These are phyloP conservation scores for Endocladia muricata DNA, from an alignment of 31 red algal genomes.

Conservation along the genomic window DNA sequence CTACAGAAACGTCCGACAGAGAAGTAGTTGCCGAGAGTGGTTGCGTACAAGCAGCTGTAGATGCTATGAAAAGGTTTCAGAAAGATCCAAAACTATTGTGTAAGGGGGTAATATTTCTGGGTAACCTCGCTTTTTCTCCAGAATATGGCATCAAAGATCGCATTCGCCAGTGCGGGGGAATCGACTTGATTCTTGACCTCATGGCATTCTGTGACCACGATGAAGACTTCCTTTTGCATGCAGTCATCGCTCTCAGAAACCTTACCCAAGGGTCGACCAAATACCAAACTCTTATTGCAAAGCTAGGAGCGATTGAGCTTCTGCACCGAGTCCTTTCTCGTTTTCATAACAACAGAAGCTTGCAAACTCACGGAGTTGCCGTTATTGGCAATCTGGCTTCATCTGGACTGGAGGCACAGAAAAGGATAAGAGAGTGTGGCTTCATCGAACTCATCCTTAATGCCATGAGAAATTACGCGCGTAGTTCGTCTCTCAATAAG, in stretches of 20 bases:
- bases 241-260: neutral
- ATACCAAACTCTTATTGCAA: neutral
- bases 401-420: conserved; percentile 7
- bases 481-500: neutral
- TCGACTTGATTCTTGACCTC: neutral
- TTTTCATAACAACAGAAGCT: conserved; percentile 5
- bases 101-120: conserved; percentile 3
- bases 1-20: neutral
- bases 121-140: neutral
- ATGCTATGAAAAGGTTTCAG: neutral
- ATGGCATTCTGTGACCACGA: neutral
- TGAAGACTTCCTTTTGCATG: conserved; percentile 8
- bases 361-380: conserved; percentile 13
- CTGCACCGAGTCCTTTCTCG: neutral
- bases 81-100: neutral
- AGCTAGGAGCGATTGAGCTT: neutral
- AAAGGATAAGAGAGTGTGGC: conserved; percentile 14
- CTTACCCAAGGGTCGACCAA: neutral
- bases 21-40: conserved; percentile 16
- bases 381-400: conserved; percentile 6
- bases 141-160: conserved; percentile 17
- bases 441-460: conserved; percentile 9
- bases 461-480: neutral
- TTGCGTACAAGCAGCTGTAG: conserved; percentile 1
- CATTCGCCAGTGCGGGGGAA: neutral